Percentiles rank a stretch among this genome's conserved stretches.
These are phyloP conservation scores for Selenicereus undatus DNA, from an alignment of 148 eudicot genomes.

Conservation along the genomic window DNA sequence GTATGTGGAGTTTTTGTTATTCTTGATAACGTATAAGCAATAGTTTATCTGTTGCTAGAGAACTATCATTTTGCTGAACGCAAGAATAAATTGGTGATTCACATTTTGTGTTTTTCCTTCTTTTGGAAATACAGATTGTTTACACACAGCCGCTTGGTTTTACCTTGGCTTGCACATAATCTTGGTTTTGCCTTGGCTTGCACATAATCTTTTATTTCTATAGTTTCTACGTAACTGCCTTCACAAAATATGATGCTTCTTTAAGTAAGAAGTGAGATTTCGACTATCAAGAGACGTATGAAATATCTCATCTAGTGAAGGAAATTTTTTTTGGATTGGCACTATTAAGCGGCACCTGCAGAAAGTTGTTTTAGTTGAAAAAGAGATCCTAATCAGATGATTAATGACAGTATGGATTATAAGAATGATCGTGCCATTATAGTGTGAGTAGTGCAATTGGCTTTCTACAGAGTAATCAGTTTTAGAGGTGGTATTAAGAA, in stretches of 20 bases:
- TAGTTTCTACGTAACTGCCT: not conserved
- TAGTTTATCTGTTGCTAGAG: not conserved
- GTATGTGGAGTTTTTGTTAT: conserved; percentile 10
- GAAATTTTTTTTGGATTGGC: not conserved
- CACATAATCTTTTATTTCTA: not conserved
- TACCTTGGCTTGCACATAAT: not conserved
- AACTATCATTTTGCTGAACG: not conserved
- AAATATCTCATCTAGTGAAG: not conserved
- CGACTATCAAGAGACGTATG: not conserved
- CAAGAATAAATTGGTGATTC: not conserved
- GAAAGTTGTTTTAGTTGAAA: not conserved
- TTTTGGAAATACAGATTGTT: not conserved
- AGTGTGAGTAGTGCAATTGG: not conserved
- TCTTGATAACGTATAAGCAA: not conserved
- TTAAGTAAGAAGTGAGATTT: not conserved
- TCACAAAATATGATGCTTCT: not conserved
- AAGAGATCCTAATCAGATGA: not conserved
- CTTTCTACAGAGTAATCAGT: not conserved
- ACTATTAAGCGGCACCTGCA: not conserved
- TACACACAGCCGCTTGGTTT: not conserved
- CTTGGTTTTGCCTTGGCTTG: not conserved
- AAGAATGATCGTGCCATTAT: not conserved
- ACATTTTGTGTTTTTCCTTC: not conserved
- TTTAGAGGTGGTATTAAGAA: not conserved
- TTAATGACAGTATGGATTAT: not conserved